Base-by-base conservation (phyloP, 2,329 filamentous ascomycete genomes). In the Niveomyces coronatus region DNA sequence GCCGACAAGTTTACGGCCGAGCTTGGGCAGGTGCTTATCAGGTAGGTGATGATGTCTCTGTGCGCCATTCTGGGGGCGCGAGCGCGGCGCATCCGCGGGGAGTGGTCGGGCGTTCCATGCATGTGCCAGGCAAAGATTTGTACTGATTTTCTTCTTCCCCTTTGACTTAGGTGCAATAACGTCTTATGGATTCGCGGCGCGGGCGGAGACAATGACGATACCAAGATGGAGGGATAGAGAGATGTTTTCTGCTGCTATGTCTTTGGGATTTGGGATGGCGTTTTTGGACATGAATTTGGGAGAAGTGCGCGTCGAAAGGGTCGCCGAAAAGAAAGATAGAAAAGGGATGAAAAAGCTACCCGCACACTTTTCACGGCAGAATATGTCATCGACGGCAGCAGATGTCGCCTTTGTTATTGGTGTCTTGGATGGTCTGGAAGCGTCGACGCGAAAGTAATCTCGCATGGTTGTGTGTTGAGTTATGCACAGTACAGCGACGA, bases 11-110 rank as follows among this genome's bases (percentile, higher is more conserved):
- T 78, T 58, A 86, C 82, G 24, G 89, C 87, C 41, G 76, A 76
- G 34, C 65, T 98, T 48, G 91, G 91, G 6, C 83, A 94, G 63
- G 88, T 98, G 31, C 63, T 98, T 53, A 96, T 98, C 55, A 72
- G 89, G 82, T 93, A 63, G 44, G 68, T 18, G 29, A n/a, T n/a
- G n/a, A n/a, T n/a, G n/a, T n/a, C n/a, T n/a, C n/a, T n/a, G n/a
- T n/a, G n/a, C 5, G 27, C 16, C 14, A 8, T 26, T 13, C 11
- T n/a, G 8, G 5, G 23, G 22, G 11, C 5, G 20, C 13, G 9
- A 10, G 20, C 16, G 6, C 23, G 8, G 20, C 7, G 24, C 13
- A 11, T 18, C 20, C 10, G 14, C 16, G 35, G 7, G 11, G 2
- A 29, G 22, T 28, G 24, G 27, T 19, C 14, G 9, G 13, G 15